These are phyloP conservation scores for Camellia lanceoleosa DNA, from an alignment of 148 eudicot species.

Conservation along the genomic window DNA sequence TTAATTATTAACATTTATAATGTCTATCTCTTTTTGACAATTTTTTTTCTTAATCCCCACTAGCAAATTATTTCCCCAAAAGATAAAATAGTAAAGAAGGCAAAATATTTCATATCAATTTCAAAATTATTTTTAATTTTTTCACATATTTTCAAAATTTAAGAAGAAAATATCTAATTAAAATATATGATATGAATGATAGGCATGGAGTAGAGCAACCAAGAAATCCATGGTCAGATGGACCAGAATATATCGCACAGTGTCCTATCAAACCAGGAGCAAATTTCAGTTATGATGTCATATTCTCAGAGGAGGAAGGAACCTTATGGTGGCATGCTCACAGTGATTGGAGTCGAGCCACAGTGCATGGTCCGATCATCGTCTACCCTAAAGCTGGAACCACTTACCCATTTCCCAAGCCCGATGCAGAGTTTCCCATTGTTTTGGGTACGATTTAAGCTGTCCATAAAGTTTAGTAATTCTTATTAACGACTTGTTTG, in stretches of 20 bases:
- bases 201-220: slow-evolving; percentile 14
- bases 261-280: slow-evolving; percentile 17
- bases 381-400: slow-evolving; percentile 7
- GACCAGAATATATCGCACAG: slow-evolving; percentile 9
- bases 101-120: no score
- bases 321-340: slow-evolving; percentile 14
- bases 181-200: background rate
- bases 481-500: no score
- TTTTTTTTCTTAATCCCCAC: no score
- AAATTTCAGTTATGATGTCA: background rate
- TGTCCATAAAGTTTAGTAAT: no score
- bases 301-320: background rate
- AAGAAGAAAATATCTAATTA: no score
- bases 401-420: slow-evolving; percentile 6
- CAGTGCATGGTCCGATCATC: slow-evolving; percentile 8
- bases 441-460: background rate
- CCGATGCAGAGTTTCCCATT: slow-evolving; percentile 13
- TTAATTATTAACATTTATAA: no score
- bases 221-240: slow-evolving; percentile 14
- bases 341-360: slow-evolving; percentile 13
- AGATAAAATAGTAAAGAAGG: no score
- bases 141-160: no score
- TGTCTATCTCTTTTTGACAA: no score
- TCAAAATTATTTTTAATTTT: no score
- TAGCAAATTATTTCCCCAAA: no score